Conservation (phyloP, 306 rosid genomes). For the Cicer pinnatifidum region DNA sequence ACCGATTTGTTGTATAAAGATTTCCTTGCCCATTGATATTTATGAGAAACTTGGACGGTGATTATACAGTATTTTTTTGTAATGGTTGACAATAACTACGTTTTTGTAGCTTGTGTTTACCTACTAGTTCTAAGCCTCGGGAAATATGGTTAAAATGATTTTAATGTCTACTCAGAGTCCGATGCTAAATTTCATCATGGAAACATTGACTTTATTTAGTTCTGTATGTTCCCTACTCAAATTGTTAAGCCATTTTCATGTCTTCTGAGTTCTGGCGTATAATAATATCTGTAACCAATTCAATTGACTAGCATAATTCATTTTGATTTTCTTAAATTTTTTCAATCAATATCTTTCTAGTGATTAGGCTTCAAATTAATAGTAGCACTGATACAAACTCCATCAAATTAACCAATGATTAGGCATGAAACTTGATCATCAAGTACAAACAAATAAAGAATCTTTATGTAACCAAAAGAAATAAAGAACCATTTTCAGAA, state of each 20-base stretch:
- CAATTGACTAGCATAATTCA: too few species aligned
- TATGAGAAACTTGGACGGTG: background rate
- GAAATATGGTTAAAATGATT: background rate
- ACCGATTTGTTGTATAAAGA: slow-evolving; percentile 68
- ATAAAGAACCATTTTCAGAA: slow-evolving; percentile 5
- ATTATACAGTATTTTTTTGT: background rate
- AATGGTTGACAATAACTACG: background rate
- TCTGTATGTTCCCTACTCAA: background rate
- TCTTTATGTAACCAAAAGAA: background rate
- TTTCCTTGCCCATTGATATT: background rate
- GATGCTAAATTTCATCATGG: background rate
- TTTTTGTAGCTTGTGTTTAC: slow-evolving; percentile 2
- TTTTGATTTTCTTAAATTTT: too few species aligned
- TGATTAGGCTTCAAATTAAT: background rate
- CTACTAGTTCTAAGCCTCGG: background rate
- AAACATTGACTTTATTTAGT: background rate
- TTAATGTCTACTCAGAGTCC: background rate
- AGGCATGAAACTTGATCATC: background rate
- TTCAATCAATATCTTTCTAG: too few species aligned
- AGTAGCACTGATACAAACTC: background rate
- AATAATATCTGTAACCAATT: too few species aligned
- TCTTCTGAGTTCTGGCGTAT: too few species aligned
- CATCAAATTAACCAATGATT: background rate
- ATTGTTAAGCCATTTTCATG: background rate
- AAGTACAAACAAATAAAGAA: slow-evolving; percentile 2